Percentiles rank a stretch among this genome's conserved stretches.
These are phyloP conservation scores for Phytopythium ostracodes DNA, from an alignment of 352 stramenopile genomes.

Conservation along the genomic window DNA sequence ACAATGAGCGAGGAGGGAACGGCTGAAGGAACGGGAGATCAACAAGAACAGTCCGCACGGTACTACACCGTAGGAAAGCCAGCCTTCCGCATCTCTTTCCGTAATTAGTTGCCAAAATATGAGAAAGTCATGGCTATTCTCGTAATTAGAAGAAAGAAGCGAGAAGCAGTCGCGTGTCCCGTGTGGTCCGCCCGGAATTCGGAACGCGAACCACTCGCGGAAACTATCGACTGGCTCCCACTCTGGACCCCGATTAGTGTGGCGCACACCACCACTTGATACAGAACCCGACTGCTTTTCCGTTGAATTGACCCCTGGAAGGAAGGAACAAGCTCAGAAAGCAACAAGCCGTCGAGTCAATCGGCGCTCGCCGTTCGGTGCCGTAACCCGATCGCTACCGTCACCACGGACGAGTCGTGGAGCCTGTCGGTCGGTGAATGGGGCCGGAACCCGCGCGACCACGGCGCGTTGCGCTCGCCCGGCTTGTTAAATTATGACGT, in stretches of 20 bases:
- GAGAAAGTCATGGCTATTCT: neutral
- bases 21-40: constrained; percentile 21
- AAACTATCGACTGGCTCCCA: constrained; percentile 9
- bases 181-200: neutral
- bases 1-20: constrained; percentile 35
- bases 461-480: no score
- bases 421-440: no score
- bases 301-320: no score
- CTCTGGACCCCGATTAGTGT: constrained; percentile 4
- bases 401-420: no score
- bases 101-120: neutral
- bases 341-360: no score
- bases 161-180: neutral
- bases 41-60: neutral
- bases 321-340: no score
- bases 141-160: neutral
- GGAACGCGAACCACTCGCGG: neutral
- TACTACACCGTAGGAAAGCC: neutral
- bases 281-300: no score
- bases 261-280: neutral
- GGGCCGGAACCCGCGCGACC: no score
- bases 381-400: no score
- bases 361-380: no score
- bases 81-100: neutral
- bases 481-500: constrained; percentile 7